phyloP scores from a whole-genome alignment of 176 grass and related monocot species.

The Phyllostachys edulis region DNA sequence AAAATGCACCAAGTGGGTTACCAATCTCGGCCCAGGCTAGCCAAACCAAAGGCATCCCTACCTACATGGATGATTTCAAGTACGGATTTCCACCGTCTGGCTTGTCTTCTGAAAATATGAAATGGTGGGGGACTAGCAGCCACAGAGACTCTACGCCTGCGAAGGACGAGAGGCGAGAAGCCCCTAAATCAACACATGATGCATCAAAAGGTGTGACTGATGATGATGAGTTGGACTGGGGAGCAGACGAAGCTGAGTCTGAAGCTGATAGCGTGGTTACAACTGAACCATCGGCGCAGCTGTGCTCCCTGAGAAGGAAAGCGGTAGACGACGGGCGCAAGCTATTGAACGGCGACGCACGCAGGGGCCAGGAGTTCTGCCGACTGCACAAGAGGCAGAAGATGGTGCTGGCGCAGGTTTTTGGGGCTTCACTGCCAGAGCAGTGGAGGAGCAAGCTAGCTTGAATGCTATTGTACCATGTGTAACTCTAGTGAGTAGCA shows the following conservation, averaged over 20 bases:
- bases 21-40: slow-evolving; percentile 41
- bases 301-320: slow-evolving; percentile 74
- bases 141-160: slow-evolving; percentile 21
- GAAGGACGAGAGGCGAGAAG: slow-evolving; percentile 43
- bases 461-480: slow-evolving; percentile 24
- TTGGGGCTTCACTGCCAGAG: slow-evolving; percentile 65
- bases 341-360: slow-evolving; percentile 39
- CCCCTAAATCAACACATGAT: slow-evolving; percentile 41
- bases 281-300: slow-evolving; percentile 41
- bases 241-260: slow-evolving; percentile 45
- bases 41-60: slow-evolving; percentile 71
- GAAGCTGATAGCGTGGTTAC: slow-evolving; percentile 18
- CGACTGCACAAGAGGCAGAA: slow-evolving; percentile 75
- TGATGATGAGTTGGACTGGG: slow-evolving; percentile 59
- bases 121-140: slow-evolving; percentile 74
- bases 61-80: slow-evolving; percentile 94
- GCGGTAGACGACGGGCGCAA: slow-evolving; percentile 59
- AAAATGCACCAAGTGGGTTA: slow-evolving; percentile 22
- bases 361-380: slow-evolving; percentile 30
- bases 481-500: slow-evolving; percentile 11
- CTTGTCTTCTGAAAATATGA: slow-evolving; percentile 53
- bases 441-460: slow-evolving; percentile 41
- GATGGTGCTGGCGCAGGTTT: slow-evolving; percentile 55
- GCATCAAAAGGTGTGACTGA: slow-evolving; percentile 42
- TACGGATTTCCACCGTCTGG: slow-evolving; percentile 71